Evolutionary conservation across 805 yeast species (phyloP).

Genomic region (Suhomyces kilbournensis): DNA sequence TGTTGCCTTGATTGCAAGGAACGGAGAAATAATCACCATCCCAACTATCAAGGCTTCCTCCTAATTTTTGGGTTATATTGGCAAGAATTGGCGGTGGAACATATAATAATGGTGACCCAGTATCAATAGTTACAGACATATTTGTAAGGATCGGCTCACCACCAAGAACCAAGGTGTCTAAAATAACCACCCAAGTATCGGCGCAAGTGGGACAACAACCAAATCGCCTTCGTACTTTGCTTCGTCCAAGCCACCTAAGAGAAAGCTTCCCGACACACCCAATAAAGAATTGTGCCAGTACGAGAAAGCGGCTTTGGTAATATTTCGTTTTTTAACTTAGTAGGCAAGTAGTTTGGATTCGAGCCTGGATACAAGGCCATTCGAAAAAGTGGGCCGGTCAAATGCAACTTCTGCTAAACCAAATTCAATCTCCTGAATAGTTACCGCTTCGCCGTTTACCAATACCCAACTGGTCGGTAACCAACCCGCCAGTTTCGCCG

Average conservation of each 20-base stretch:
- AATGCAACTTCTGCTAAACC: background rate
- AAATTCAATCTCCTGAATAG: background rate
- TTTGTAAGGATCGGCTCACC: too few relatives aligned
- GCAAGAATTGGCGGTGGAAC: background rate
- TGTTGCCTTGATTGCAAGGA: background rate
- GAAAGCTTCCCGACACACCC: background rate
- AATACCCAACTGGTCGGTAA: background rate
- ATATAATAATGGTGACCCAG: background rate
- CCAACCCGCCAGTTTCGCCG: background rate
- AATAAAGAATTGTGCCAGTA: background rate
- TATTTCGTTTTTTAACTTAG: background rate
- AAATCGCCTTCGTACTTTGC: background rate
- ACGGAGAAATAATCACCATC: background rate
- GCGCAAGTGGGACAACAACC: too few relatives aligned
- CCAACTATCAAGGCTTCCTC: background rate
- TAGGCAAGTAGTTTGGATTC: background rate
- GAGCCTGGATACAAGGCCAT: too few relatives aligned
- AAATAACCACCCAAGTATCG: too few relatives aligned
- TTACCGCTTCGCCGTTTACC: background rate
- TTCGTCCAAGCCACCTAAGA: background rate
- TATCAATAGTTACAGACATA: too few relatives aligned
- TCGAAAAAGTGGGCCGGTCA: too few relatives aligned
- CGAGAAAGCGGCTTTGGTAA: background rate
- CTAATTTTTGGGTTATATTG: background rate
- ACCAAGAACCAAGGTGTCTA: background rate